Conservation (phyloP, 148 eudicot genomes). For the Rheum nobile region DNA sequence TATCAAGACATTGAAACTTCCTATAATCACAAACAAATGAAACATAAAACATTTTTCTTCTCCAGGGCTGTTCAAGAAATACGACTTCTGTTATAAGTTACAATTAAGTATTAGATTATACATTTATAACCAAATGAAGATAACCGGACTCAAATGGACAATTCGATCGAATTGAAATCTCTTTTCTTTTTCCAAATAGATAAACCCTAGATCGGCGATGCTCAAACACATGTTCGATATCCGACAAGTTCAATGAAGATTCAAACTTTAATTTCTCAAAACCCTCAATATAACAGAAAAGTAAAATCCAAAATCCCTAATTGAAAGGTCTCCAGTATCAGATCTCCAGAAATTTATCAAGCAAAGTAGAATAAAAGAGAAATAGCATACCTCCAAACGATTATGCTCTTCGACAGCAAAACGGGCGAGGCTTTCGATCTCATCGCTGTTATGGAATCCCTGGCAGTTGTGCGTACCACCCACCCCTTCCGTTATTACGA, state of each 20-base stretch:
- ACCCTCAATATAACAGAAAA: neutral
- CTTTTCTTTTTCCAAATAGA: neutral
- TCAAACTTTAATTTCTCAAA: neutral
- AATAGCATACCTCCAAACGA: conserved; percentile 2
- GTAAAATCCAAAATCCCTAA: neutral
- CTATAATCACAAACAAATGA: neutral
- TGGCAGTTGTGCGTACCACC: neutral
- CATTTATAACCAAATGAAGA: neutral
- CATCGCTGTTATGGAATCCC: neutral
- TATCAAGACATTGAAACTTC: neutral
- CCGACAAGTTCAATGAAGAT: neutral
- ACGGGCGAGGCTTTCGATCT: conserved; percentile 6
- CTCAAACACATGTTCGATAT: neutral
- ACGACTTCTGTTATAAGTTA: neutral
- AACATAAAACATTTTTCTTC: neutral
- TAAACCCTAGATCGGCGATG: neutral
- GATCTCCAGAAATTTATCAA: neutral
- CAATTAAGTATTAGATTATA: neutral
- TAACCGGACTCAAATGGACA: neutral
- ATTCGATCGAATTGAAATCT: neutral
- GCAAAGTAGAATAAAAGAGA: neutral
- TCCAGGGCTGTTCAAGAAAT: neutral
- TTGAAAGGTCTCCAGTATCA: neutral
- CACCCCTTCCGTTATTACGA: neutral
- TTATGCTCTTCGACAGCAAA: conserved; percentile 10